Evolutionary conservation across 2,329 filamentous ascomycete genomes (phyloP), one percentile per base, ranked within the genome.

Genomic region (Fusarium nelsonii): DNA sequence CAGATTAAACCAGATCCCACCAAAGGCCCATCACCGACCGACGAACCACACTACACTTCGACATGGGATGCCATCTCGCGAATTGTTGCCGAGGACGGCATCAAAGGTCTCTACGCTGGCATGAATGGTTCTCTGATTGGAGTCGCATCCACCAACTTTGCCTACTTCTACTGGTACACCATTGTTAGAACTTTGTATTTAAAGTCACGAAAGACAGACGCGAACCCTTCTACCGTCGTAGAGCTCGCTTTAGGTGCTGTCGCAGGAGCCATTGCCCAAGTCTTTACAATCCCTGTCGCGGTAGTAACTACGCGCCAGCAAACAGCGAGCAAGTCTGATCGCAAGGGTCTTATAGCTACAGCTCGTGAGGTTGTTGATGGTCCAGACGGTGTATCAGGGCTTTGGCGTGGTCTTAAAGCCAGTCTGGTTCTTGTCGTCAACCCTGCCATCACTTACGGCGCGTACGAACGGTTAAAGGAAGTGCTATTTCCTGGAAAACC

Each of bases 91-190:
- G 89, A 88, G 54, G 96, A 99, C 72, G 96, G 96, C 33, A 58
- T 96, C 10, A 75, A 84, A 46, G 96, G 96, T 8, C 87, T 99
- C 9, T 99, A 99, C 76, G 89, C 92, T 53, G 96, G 96, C 64
- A 94, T 99, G 78, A 86, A 89, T 63, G 94, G 95, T 51, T 90
- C 94, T 6, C 84, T 99, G 18, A 83, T 98, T 52, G 96, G 96
- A 55, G 96, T 99, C 36, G 95, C 94, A 2, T 97, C 94, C 28
- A 98, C 95, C 53, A 99, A 99, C 81, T 99, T 99, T 78, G 96
- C 96, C 75, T 99, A 99, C 82, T 99, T 99, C 79, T 99, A 99
- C 83, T 98, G 95, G 94, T 98, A 98, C 79, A 95, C 93, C 7
- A 82, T 96, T 30, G 93, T 97, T 33, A 90, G 96, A 68, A 89